Evolutionary conservation across 179 eudicot genomes (phyloP).

Genomic region (Spinacia oleracea): DNA sequence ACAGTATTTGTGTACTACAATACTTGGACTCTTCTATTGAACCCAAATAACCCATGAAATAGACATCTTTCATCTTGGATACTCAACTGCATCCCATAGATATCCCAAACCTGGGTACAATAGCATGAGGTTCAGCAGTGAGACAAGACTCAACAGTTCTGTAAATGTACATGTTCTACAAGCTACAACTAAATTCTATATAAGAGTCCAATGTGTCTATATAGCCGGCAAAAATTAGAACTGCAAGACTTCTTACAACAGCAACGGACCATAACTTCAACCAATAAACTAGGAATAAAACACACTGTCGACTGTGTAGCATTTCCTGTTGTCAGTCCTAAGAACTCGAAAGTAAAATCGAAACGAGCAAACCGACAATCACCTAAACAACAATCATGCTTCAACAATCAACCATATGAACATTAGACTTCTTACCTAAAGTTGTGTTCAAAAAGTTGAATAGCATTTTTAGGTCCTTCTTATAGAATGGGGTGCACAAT

Average conservation of each 20-base stretch:
- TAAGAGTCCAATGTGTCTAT: background rate
- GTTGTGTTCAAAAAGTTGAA: no score
- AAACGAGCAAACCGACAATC: background rate
- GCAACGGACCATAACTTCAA: background rate
- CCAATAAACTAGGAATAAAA: background rate
- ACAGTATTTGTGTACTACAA: background rate
- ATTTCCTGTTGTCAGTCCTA: background rate
- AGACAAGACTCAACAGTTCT: background rate
- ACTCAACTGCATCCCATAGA: background rate
- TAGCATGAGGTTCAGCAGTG: background rate
- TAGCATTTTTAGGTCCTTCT: no score
- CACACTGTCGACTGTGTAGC: background rate
- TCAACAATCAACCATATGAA: background rate
- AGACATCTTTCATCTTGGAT: background rate
- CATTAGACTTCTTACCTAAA: no score
- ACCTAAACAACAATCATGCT: background rate
- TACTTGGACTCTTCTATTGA: background rate
- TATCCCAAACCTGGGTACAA: background rate
- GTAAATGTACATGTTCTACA: background rate
- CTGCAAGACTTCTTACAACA: background rate
- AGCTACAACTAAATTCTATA: background rate
- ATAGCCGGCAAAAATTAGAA: background rate
- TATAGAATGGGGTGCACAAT: no score
- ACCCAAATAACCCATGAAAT: background rate
- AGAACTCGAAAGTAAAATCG: background rate